Base-by-base conservation (phyloP, 345 rosid genomes). In the Triadica sebifera region DNA sequence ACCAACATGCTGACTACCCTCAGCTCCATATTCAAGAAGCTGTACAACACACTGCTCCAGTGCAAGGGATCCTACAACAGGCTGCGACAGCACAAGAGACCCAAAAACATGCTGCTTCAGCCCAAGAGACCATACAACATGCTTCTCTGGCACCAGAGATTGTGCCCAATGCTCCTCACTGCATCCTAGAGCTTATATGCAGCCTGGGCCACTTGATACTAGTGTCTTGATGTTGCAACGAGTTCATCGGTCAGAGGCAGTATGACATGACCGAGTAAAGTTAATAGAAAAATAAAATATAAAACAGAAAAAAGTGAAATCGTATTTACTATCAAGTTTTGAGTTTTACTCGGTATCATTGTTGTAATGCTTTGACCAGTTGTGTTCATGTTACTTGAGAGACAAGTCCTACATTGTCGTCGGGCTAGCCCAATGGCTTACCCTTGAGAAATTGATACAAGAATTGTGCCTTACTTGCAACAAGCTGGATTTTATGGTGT, bases 401-500 rank as follows among this genome's bases (percentile, higher is more conserved):
- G n/a, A 59, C 39, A 34, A 59, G 39, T 29, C 64, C 16, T 59
- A 29, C 64, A 59, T 59, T 59, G 64, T 25, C 62, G 62, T 8
- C 64, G 39, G 20, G 64, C 64, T 59, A 34, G 64, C 64, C 10
- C 64, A 0, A 41, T 29, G 25, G 41, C 39, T 59, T 39, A 59
- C 7, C 6, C 64, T 1, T 17, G 41, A 59, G 41, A 12, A 6
- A 25, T 59, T 59, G 74, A 70, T 55, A 11, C 25, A 53, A 46
- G 68, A n/a, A 62, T 72, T 72, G 47, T 62, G 6, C 43, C 64
- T 7, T 50, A 24, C 43, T 12, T 72, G n/a, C 55, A 43, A 62
- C 58, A 55, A 34, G 53, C 68, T 3, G 67, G 75, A 46, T 72
- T 72, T 63, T 47, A 72, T 50, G 75, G 67, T 22, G 19, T 72